Evolutionary conservation across 345 rosid genomes (phyloP).

Genomic region (Hevea brasiliensis): DNA sequence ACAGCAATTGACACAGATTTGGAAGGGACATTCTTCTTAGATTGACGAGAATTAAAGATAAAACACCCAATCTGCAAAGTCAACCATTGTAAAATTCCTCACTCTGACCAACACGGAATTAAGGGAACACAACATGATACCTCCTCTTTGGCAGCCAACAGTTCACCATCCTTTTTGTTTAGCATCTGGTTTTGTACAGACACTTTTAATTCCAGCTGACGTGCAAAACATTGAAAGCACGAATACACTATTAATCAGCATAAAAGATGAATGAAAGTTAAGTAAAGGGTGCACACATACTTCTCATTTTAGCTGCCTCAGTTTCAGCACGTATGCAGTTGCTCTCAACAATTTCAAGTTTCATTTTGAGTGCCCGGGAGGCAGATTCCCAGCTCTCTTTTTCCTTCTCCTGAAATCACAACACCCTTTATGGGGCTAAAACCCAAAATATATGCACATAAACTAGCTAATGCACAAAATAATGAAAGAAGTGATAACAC

Average conservation of each 20-base stretch:
- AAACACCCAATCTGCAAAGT: not conserved
- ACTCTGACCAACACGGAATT: not conserved
- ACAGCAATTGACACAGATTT: not conserved
- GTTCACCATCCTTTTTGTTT: constrained; percentile 67
- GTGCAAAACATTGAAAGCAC: constrained; percentile 41
- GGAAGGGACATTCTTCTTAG: not conserved
- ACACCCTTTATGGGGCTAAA: constrained; percentile 12
- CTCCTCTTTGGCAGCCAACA: constrained; percentile 76
- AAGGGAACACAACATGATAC: constrained; percentile 36
- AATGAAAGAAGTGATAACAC: too few species aligned
- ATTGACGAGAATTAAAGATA: not conserved
- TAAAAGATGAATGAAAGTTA: constrained; percentile 11
- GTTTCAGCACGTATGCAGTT: constrained; percentile 79
- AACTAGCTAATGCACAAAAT: not conserved
- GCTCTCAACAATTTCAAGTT: constrained; percentile 81
- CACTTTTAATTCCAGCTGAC: constrained; percentile 87
- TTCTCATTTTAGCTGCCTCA: constrained; percentile 86
- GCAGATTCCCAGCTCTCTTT: constrained; percentile 78
- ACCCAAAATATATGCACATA: not conserved
- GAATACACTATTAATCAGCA: constrained; percentile 3
- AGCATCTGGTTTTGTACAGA: constrained; percentile 73
- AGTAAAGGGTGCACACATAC: constrained; percentile 39
- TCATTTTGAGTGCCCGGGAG: constrained; percentile 60
- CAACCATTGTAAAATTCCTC: not conserved
- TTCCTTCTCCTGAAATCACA: constrained; percentile 77